Conservation (phyloP, 1,284 basidiomycete genomes). For the Athelia sp. region DNA sequence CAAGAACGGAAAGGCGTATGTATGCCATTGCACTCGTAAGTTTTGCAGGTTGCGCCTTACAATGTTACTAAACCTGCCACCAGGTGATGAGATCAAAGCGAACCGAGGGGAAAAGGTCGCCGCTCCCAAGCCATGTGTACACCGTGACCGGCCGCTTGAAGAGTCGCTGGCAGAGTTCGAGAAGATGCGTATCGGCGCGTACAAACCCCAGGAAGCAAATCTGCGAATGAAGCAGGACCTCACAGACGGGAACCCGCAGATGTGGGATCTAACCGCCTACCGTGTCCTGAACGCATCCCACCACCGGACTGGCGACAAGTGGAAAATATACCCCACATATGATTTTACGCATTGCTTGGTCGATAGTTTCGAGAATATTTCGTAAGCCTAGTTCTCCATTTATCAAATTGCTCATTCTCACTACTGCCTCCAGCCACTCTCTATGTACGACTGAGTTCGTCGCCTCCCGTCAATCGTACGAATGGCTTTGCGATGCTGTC, state of each 20-base stretch:
- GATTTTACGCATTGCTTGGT: constrained; percentile 99
- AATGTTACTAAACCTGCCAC: not conserved
- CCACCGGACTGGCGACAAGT: constrained; percentile 90
- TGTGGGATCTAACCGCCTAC: constrained; percentile 99
- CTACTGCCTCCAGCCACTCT: constrained; percentile 68
- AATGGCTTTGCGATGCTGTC: constrained; percentile 97
- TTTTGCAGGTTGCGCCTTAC: constrained; percentile 11
- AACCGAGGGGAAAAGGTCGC: constrained; percentile 84
- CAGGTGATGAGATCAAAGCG: constrained; percentile 88
- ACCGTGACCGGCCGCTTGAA: constrained; percentile 77
- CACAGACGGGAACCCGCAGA: constrained; percentile 91
- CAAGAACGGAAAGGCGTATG: constrained; percentile 88
- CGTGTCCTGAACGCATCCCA: constrained; percentile 89
- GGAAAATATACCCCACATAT: constrained; percentile 97
- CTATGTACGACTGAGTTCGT: constrained; percentile 97
- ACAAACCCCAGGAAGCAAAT: constrained; percentile 87
- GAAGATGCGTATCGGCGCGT: constrained; percentile 90
- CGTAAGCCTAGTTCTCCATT: constrained; percentile 52
- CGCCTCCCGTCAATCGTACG: constrained; percentile 95
- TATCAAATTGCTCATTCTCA: not conserved
- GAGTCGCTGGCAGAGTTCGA: constrained; percentile 90
- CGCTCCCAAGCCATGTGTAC: constrained; percentile 82
- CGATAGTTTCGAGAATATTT: constrained; percentile 99
- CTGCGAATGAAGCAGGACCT: constrained; percentile 98
- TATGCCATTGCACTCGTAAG: constrained; percentile 93